These are phyloP conservation scores for Magnolia sinica DNA, from an alignment of 164 flowering plant species.

Conservation along the genomic window DNA sequence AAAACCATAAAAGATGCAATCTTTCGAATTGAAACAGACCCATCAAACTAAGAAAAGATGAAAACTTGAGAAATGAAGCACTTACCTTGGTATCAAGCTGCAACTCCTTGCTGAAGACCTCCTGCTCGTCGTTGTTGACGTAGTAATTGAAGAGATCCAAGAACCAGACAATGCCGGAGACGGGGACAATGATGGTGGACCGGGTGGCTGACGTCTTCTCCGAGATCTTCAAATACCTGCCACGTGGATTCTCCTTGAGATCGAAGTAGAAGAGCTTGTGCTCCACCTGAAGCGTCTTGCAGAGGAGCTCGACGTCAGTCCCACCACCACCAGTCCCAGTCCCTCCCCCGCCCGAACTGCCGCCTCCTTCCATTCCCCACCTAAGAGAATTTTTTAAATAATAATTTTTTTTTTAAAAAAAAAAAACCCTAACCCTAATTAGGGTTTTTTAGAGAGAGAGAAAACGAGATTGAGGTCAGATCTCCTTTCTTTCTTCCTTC, in stretches of 20 bases:
- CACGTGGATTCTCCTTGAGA: constrained; percentile 97
- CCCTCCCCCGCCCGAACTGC: constrained; percentile 1
- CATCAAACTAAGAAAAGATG: background rate
- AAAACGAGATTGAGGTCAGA: background rate
- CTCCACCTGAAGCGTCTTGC: constrained; percentile 94
- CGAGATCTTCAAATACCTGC: constrained; percentile 86
- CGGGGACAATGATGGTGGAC: constrained; percentile 94
- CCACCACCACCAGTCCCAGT: constrained; percentile 49
- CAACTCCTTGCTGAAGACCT: constrained; percentile 84
- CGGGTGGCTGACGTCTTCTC: constrained; percentile 96
- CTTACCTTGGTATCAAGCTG: constrained; percentile 86
- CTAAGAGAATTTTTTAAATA: background rate
- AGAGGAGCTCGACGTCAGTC: constrained; percentile 79
- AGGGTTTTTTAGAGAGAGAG: background rate
- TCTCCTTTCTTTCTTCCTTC: background rate
- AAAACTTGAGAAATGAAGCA: background rate
- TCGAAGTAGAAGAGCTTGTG: constrained; percentile 98
- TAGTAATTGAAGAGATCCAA: constrained; percentile 96
- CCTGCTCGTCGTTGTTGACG: constrained; percentile 69
- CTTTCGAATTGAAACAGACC: background rate
- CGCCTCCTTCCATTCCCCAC: constrained; percentile 8
- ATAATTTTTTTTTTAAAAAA: no score
- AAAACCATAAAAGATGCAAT: background rate
- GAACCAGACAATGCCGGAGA: constrained; percentile 85
- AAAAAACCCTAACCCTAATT: background rate